Base-by-base conservation (phyloP, 2,329 filamentous ascomycete genomes). In the Sphaceloma murrayae region DNA sequence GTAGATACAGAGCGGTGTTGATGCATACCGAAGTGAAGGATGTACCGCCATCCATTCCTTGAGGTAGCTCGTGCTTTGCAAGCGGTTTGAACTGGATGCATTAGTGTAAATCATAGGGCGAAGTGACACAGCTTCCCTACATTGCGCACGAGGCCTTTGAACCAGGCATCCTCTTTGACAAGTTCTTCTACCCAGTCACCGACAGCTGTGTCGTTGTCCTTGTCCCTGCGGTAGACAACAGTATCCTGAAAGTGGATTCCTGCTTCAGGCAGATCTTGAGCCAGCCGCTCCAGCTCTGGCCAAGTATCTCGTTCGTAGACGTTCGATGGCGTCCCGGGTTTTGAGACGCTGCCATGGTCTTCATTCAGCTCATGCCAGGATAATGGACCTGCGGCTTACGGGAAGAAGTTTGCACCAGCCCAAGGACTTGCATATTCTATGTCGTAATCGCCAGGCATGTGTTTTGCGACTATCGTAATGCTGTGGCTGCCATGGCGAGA, bases 371-470 rank as follows among this genome's bases (percentile, higher is more conserved):
- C 10, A 42, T 31, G 10, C 3, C 7, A 14, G n/a, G 13, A 5
- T 14, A 19, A 5, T n/a, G 22, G 34, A 39, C n/a, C 7, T 8
- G 17, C 17, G 6, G 6, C 43, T 5, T 13, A 45, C 43, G 43
- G 43, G 18, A 45, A 36, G 22, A 36, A 29, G 26, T 45, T 45
- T 13, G 43, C 43, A 21, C 43, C 43, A 4, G 43, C 43, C 43
- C 43, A 45, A 2, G 40, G 40, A 43, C 40, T 43, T 1, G 85
- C 80, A 61, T 94, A 95, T 68, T 93, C 82, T 53, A 88, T 81
- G 52, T 89, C 83, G 62, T 89, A 91, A 66, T 95, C 88, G 26
- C 88, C 88, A 0, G 88, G 88, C 82, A 94, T 91, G 59, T 94
- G 83, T 58, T 89, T 93, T 4, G 85, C 82, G 22, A 86, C 68